These are phyloP conservation scores for Teunomyces atbi DNA, from an alignment of 805 yeast genomes.

Conservation along the genomic window DNA sequence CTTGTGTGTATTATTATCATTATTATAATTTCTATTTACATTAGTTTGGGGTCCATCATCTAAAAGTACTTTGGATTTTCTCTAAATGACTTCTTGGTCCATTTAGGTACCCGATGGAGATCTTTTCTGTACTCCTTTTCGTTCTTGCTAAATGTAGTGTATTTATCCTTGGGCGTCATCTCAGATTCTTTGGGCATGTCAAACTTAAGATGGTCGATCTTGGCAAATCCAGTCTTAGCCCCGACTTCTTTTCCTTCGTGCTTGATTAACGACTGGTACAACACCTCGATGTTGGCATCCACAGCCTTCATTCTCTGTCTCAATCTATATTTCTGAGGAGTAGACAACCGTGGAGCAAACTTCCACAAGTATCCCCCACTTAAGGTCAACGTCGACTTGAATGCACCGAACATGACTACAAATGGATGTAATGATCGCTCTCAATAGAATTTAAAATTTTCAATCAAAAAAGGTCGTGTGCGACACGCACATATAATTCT, in stretches of 20 bases:
- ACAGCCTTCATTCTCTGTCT: constrained; percentile 80
- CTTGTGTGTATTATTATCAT: constrained; percentile 3
- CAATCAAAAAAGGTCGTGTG: not conserved
- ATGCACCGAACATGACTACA: constrained; percentile 64
- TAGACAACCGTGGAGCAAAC: constrained; percentile 55
- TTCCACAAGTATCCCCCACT: constrained; percentile 78
- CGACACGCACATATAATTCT: not conserved
- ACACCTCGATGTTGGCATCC: constrained; percentile 70
- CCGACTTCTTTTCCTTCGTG: constrained; percentile 21
- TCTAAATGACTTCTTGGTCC: constrained; percentile 84
- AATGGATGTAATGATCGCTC: not conserved
- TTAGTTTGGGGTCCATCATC: constrained; percentile 2
- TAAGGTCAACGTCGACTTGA: constrained; percentile 54
- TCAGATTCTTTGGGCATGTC: constrained; percentile 73
- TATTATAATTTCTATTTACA: constrained; percentile 7
- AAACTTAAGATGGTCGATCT: constrained; percentile 35
- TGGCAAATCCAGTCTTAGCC: constrained; percentile 35
- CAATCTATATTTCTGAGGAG: constrained; percentile 78
- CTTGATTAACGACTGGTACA: constrained; percentile 41
- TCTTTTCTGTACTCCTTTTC: constrained; percentile 82
- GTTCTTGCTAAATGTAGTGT: constrained; percentile 77
- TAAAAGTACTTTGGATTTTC: constrained; percentile 72
- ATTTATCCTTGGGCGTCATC: constrained; percentile 81
- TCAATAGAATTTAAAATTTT: constrained; percentile 3
- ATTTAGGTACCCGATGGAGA: constrained; percentile 83